Evolutionary conservation across 495 filamentous ascomycete genomes (phyloP), one percentile per base, ranked within the genome.

Genomic region (Pseudoneurospora amorphoporcata): DNA sequence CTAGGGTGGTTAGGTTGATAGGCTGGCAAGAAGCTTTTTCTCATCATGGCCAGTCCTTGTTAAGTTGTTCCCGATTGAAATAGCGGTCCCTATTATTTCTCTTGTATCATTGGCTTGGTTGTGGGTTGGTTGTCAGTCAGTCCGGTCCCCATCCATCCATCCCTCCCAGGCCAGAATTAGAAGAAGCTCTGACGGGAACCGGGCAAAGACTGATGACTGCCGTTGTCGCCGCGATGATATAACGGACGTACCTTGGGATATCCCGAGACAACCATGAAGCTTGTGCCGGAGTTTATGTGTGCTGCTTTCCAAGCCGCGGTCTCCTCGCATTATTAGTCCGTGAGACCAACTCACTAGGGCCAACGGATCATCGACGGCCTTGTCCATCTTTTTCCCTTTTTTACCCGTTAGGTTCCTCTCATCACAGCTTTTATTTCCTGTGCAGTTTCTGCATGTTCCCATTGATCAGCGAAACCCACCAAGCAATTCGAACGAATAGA

Each of bases 231-330:
- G 35, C 35, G 43, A 70, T 70, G 70, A 74, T 76, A 74, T 74
- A 72, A 76, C 40, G 53, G 71, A 73, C 47, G 70, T 53, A 68
- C 74, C 72, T 77, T 72, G 75, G 75, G 75, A 75, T 73, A 76
- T 58, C 23, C 71, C 73, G 75, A 77, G 75, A 77, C 75, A 77
- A 35, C 70, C 53, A 65, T 65, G 53, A 65, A 65, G 53, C 32
- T 8, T 65, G 53, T 65, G 53, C 53, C 29, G 29, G 53, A 65
- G 29, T 8, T 32, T 58, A 58, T 29, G 47, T 58, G 19, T 58
- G 19, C 23, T 58, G 10, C n/a, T 58, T 4, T 58, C 14, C 47
- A 53, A 19, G 42, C 42, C 19, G 45, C 45, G 19, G 8, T 53
- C 35, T 37, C 45, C 45, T 53, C 45, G 12, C 45, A 53, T 29